Evolutionary conservation across 768 basidiomycete species (phyloP), one percentile per base, ranked within the genome.

Genomic region (Podaxis rugospora): DNA sequence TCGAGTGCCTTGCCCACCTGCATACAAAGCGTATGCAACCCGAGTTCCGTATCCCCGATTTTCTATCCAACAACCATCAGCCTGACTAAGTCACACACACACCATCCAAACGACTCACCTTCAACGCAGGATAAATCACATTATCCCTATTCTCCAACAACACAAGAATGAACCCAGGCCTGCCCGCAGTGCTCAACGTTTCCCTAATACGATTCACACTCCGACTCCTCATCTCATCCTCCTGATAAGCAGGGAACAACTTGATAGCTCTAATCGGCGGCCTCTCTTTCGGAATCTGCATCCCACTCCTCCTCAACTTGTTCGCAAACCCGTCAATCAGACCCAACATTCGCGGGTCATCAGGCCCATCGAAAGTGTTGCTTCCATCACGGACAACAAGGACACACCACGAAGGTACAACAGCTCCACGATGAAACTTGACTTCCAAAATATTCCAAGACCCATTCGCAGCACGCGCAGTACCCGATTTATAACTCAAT

Each of bases 371-470:
- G 55, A 88, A 75, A 14, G 71, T 66, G 1, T 62, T 59, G 0
- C 52, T 50, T 0, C 61, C 62, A 16, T 91, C 90, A 23, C 76
- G 72, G 21, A 93, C 77, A 6, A 87, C 79, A 0, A 93, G 67
- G 7, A 92, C 83, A 72, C 84, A 86, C 88, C 89, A 92, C 36
- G 76, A 78, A 7, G 70, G 40, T 16, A 90, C 76, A 1, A 57
- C 66, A 0, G 78, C 87, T 0, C 83, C 84, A 0, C 66, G 68
- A 36, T 86, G 83, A 66, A 93, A 92, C 66, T 85, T 84, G 57
- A 89, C 86, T 23, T 87, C 78, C 36, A 87, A 69, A 55, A 92
- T 86, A 63, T 93, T 93, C 92, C 92, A 93, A 40, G 83, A 81
- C 0, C 86, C 92, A 35, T 87, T 82, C 37, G 66, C 73, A 5